Conservation (phyloP, 495 filamentous ascomycete genomes). For the Penicillium canariense region DNA sequence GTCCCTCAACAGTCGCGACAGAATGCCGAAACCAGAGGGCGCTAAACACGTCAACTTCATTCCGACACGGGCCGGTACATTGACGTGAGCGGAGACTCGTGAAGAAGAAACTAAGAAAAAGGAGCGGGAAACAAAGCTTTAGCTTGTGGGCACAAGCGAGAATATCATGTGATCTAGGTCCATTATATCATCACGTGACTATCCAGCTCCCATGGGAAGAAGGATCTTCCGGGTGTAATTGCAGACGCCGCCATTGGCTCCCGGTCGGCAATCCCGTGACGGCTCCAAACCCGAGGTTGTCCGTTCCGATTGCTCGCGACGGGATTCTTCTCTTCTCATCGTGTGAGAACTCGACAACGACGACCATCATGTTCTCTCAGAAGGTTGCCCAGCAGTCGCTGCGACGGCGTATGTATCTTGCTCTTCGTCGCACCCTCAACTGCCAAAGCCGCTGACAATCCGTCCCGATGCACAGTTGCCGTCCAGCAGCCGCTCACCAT, state of each 20-base stretch:
- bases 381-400: conserved; percentile 64
- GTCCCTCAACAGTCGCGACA: conserved; percentile 45
- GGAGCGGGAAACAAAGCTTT: conserved; percentile 14
- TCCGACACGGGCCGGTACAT: conserved; percentile 33
- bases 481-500: conserved; percentile 50
- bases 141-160: conserved; percentile 22
- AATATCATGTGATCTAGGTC: not conserved
- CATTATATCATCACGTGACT: conserved; percentile 8
- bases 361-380: conserved; percentile 59
- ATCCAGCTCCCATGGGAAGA: conserved; percentile 27
- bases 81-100: conserved; percentile 50
- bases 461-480: conserved; percentile 37
- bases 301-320: conserved; percentile 38
- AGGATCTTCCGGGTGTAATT: conserved; percentile 42
- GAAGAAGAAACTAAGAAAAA: conserved; percentile 28
- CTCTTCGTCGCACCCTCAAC: not conserved
- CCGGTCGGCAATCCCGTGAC: conserved; percentile 32
- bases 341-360: conserved; percentile 22
- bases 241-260: conserved; percentile 36
- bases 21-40: conserved; percentile 51
- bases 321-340: conserved; percentile 11
- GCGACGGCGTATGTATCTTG: conserved; percentile 59
- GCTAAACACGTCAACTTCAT: conserved; percentile 47
- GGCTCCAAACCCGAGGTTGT: conserved; percentile 44
- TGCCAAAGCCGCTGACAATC: conserved; percentile 18